These are phyloP conservation scores for Penicillium sp. DNA, from an alignment of 2,329 filamentous ascomycete genomes.

Conservation along the genomic window DNA sequence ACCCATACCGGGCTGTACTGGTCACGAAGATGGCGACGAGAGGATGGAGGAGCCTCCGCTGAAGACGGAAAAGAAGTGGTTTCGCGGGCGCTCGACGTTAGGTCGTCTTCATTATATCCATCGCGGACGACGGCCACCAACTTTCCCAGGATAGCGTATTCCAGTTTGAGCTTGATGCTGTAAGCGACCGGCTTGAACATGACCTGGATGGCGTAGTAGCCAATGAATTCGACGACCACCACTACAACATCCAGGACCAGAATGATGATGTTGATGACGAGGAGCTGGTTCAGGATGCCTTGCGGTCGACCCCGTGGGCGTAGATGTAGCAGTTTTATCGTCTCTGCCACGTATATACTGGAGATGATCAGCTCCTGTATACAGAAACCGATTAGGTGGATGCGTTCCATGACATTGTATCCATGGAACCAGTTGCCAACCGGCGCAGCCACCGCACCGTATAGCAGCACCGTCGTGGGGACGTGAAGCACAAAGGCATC, in stretches of 20 bases:
- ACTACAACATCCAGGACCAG: constrained; percentile 44
- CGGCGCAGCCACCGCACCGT: constrained; percentile 28
- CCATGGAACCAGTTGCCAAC: constrained; percentile 22
- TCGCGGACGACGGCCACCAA: constrained; percentile 30
- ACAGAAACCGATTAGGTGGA: constrained; percentile 51
- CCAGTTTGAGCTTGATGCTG: constrained; percentile 48
- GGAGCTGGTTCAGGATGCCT: constrained; percentile 40
- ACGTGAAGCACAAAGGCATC: constrained; percentile 39
- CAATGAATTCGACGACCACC: constrained; percentile 38
- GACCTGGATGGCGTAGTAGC: constrained; percentile 38
- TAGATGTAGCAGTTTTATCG: constrained; percentile 30
- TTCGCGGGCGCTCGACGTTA: constrained; percentile 11
- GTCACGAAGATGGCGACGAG: neutral
- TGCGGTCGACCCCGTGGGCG: constrained; percentile 17
- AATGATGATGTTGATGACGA: constrained; percentile 48
- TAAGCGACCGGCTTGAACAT: constrained; percentile 38
- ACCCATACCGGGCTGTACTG: constrained; percentile 14
- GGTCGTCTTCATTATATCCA: constrained; percentile 4
- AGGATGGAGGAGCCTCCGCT: no score
- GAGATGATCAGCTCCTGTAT: constrained; percentile 51
- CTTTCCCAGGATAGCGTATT: constrained; percentile 51
- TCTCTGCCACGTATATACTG: constrained; percentile 48
- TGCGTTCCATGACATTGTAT: constrained; percentile 46
- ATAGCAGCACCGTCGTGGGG: constrained; percentile 38
- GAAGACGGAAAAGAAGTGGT: constrained; percentile 10